Evolutionary conservation across 1,139 yeast genomes (phyloP).

Genomic region (Kodamaea anthophila): DNA sequence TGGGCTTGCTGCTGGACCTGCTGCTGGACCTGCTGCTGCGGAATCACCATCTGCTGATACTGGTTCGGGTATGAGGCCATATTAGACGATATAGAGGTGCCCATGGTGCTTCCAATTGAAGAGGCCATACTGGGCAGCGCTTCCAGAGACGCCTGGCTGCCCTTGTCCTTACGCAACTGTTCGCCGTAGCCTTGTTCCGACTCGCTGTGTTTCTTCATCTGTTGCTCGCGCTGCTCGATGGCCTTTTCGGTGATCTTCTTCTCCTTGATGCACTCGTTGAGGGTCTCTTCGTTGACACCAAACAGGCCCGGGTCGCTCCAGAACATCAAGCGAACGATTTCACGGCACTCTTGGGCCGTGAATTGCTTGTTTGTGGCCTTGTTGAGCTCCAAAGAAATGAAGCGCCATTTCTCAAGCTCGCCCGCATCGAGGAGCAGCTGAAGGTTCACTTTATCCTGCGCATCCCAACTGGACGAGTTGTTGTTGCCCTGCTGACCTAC

Average conservation of each 20-base stretch:
- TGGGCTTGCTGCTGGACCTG: constrained; percentile 6
- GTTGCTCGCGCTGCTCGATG: constrained; percentile 22
- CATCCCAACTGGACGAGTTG: constrained; percentile 60
- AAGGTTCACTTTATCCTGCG: constrained; percentile 49
- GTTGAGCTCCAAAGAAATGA: constrained; percentile 54
- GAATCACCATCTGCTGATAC: constrained; percentile 5
- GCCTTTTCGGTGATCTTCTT: constrained; percentile 33
- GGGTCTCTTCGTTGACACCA: constrained; percentile 45
- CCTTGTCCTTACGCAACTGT: constrained; percentile 10
- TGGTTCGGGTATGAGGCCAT: constrained; percentile 1
- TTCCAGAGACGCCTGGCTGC: constrained; percentile 1
- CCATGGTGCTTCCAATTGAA: constrained; percentile 1
- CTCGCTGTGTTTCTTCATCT: constrained; percentile 11
- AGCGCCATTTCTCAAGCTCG: constrained; percentile 67
- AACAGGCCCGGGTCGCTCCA: constrained; percentile 52
- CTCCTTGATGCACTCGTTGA: constrained; percentile 34
- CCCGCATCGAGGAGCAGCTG: constrained; percentile 57
- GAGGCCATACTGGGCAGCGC: constrained; percentile 3
- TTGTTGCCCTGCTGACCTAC: constrained; percentile 80
- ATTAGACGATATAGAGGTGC: constrained; percentile 1
- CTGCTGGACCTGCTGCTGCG: constrained; percentile 4
- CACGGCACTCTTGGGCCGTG: constrained; percentile 51
- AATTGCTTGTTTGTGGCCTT: constrained; percentile 53
- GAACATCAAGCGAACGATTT: constrained; percentile 47
- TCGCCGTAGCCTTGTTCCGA: constrained; percentile 12